These are phyloP conservation scores for Ascomycota sp. DNA, from an alignment of 2,329 filamentous ascomycete genomes.

Conservation along the genomic window DNA sequence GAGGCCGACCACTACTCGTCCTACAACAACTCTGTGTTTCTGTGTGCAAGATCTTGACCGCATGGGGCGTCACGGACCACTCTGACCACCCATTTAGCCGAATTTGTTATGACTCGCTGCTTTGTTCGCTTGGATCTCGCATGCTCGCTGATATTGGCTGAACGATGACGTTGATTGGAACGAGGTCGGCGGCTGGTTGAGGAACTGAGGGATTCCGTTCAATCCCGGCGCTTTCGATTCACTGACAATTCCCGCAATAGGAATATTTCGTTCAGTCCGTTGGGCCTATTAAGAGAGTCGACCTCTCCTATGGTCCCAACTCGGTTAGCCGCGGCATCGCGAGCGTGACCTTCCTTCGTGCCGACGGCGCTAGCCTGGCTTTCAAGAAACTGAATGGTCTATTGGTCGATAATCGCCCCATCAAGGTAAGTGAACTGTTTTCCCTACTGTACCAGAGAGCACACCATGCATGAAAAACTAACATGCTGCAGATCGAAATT, in stretches of 20 bases:
- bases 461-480: constrained; percentile 3
- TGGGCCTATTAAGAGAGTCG: constrained; percentile 76
- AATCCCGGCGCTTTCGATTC: constrained; percentile 16
- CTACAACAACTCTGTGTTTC: too few relatives aligned
- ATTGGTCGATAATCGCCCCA: constrained; percentile 71
- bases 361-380: constrained; percentile 68
- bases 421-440: constrained; percentile 42
- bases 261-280: constrained; percentile 86
- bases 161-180: constrained; percentile 2
- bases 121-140: constrained; percentile 3
- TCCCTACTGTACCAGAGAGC: too few relatives aligned
- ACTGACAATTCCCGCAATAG: constrained; percentile 61
- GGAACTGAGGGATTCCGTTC: constrained; percentile 9
- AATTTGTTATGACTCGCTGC: constrained; percentile 2
- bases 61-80: too few relatives aligned
- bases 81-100: not conserved
- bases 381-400: constrained; percentile 71
- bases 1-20: too few relatives aligned
- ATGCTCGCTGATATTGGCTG: not conserved
- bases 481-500: constrained; percentile 54
- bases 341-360: constrained; percentile 66
- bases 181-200: constrained; percentile 12
- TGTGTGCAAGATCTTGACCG: too few relatives aligned
- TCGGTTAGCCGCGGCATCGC: constrained; percentile 83
- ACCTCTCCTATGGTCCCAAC: constrained; percentile 81